Evolutionary conservation across 2,329 filamentous ascomycete genomes (phyloP), one percentile per base, ranked within the genome.

Genomic region (Colletotrichum chrysophilum): DNA sequence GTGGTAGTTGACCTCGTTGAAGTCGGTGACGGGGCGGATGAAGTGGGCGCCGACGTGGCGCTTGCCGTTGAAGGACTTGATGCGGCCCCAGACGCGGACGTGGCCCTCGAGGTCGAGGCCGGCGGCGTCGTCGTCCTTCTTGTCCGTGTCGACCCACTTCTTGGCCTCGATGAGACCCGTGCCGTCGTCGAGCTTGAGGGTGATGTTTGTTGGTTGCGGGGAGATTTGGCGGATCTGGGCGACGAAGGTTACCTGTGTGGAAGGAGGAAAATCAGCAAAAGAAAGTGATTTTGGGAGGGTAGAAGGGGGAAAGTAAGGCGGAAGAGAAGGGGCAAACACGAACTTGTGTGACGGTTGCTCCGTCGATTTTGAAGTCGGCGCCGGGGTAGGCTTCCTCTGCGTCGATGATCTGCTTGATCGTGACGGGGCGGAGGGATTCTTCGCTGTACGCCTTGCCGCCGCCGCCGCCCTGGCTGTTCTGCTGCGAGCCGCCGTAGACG

Each of bases 1-100:
- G 85, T 98, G 97, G 84, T 95, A 98, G 83, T 94, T 94, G 83
- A 98, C 91, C 89, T 99, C 97, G 87, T 99, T 98, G 87, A 94
- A 94, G 84, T 98, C 94, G 71, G 90, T 88, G 70, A 98, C 88
- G 5, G 94, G 93, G 70, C 96, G 93, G 78, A 99, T 93, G 80
- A 94, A 91, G 84, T 96, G 93, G 56, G 95, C 94, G 77, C 91
- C 93, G 70, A 99, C 90, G 84, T 96, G 94, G 77, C 93, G 91
- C 87, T 96, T 97, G 85, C 94, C 94, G 83, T 94, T 93, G 87
- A 97, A 97, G 70, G 89, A 91, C 86, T 96, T 97, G 81, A 98
- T 88, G 71, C 93, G 93, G 76, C 97, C 97, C 88, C 92, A 97
- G 67, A 97, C 93, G 81, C 96, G 93, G 68, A 96, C 95, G 85